A percentile compares a stretch with the other conserved stretches of the same genome.
Evolutionary conservation across 176 grass and related monocot species (phyloP).

Genomic region (Zoysia pacifica): DNA sequence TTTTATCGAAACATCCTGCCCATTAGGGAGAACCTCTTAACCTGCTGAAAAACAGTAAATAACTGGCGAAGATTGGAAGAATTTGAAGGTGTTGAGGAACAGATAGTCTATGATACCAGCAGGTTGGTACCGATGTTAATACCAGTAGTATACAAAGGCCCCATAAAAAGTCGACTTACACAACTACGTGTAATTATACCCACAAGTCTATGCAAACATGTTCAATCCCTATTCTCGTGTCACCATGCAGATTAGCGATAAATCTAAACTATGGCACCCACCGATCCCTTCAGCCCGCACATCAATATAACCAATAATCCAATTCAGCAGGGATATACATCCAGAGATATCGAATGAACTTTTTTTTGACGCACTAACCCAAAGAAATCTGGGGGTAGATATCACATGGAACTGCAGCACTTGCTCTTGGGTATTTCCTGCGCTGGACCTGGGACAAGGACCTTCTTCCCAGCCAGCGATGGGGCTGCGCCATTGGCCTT

Average conservation of each 20-base stretch:
- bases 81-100: too few relatives aligned
- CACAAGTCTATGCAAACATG: conserved; percentile 28
- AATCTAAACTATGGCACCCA: conserved; percentile 30
- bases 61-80: too few relatives aligned
- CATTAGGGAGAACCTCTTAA: too few relatives aligned
- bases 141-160: neutral
- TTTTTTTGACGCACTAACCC: conserved; percentile 3
- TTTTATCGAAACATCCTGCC: too few relatives aligned
- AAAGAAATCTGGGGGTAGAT: neutral
- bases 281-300: conserved; percentile 1
- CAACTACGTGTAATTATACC: conserved; percentile 23
- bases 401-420: conserved; percentile 50
- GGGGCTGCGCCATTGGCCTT: conserved; percentile 35
- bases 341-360: conserved; percentile 29
- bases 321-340: conserved; percentile 45
- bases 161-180: conserved; percentile 26
- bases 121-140: neutral
- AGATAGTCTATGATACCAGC: neutral
- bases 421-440: conserved; percentile 59
- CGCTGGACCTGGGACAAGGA: conserved; percentile 49
- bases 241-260: conserved; percentile 13
- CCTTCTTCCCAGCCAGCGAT: conserved; percentile 39
- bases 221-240: conserved; percentile 4
- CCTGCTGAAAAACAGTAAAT: too few relatives aligned
- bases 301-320: conserved; percentile 23